These are phyloP conservation scores for Santalum album DNA, from an alignment of 164 flowering plant genomes.

Conservation along the genomic window DNA sequence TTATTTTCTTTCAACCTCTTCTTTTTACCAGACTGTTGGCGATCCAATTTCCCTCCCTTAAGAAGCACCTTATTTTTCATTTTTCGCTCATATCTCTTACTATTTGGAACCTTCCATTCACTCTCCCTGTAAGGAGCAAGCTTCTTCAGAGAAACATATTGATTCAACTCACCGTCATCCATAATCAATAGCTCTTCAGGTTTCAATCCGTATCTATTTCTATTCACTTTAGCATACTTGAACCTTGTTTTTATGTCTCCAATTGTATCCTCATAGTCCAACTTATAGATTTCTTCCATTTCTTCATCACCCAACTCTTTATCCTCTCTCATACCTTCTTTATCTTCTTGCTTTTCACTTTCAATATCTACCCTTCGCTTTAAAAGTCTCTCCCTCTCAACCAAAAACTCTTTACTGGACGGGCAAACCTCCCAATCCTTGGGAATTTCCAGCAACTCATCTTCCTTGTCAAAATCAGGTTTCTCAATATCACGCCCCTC, in stretches of 20 bases:
- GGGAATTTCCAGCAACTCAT: conserved; percentile 74
- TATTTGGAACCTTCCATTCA: conserved; percentile 67
- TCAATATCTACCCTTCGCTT: conserved; percentile 15
- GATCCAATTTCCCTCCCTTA: conserved; percentile 14
- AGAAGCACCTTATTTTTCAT: conserved; percentile 25
- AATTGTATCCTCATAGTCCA: conserved; percentile 84
- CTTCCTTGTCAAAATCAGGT: conserved; percentile 85
- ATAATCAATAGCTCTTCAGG: conserved; percentile 43
- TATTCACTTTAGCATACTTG: conserved; percentile 50
- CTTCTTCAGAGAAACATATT: conserved; percentile 80
- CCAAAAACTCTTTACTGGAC: conserved; percentile 42
- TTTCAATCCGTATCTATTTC: conserved; percentile 55
- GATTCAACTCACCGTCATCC: conserved; percentile 81
- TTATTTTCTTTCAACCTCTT: conserved; percentile 16
- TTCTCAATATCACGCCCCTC: conserved; percentile 43
- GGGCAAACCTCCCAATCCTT: conserved; percentile 59
- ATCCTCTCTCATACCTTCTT: conserved; percentile 37
- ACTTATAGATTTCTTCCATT: conserved; percentile 55
- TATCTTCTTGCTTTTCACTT: conserved; percentile 13
- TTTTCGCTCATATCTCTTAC: conserved; percentile 37
- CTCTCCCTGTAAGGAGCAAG: conserved; percentile 64
- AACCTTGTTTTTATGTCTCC: conserved; percentile 90
- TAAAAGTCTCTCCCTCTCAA: conserved; percentile 38
- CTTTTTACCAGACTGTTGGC: conserved; percentile 16
- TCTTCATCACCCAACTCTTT: conserved; percentile 25